Conservation (phyloP, 768 basidiomycete species). For the Tremella yokohamensis region DNA sequence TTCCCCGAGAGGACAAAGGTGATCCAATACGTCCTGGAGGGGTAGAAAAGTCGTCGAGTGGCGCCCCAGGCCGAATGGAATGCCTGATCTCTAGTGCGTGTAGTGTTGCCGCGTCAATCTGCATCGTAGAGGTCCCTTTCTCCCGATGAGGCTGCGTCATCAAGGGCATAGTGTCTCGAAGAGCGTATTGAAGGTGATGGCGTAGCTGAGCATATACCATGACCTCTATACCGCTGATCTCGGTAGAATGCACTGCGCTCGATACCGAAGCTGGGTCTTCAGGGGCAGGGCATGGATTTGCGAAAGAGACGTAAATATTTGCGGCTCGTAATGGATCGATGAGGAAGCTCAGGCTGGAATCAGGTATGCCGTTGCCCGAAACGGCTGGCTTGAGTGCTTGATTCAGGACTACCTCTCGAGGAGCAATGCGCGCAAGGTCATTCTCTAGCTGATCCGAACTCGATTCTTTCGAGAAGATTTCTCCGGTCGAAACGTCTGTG, state of each 20-base stretch:
- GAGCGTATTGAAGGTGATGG: constrained; percentile 42
- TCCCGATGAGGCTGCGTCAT: constrained; percentile 37
- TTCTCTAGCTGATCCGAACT: constrained; percentile 63
- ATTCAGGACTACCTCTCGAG: constrained; percentile 73
- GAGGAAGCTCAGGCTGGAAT: constrained; percentile 15
- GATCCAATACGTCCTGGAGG: constrained; percentile 12
- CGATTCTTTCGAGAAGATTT: constrained; percentile 74
- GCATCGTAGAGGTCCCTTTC: constrained; percentile 31
- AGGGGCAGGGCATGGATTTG: constrained; percentile 3
- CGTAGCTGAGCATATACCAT: constrained; percentile 34
- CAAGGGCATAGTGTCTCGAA: constrained; percentile 43
- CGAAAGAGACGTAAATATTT: constrained; percentile 34
- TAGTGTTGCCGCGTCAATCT: constrained; percentile 50
- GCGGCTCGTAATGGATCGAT: constrained; percentile 29
- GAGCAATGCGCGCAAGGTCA: constrained; percentile 73
- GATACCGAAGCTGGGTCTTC: background rate
- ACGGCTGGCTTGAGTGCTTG: background rate
- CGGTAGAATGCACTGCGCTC: background rate
- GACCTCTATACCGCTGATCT: constrained; percentile 18
- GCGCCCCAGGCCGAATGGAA: constrained; percentile 35
- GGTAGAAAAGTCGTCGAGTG: background rate
- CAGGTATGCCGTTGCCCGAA: background rate
- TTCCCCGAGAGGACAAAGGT: constrained; percentile 40
- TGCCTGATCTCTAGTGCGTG: constrained; percentile 49
- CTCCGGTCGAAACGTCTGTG: constrained; percentile 88